Evolutionary conservation across 441 rosid species (phyloP).

Genomic region (Croton laevigatus): DNA sequence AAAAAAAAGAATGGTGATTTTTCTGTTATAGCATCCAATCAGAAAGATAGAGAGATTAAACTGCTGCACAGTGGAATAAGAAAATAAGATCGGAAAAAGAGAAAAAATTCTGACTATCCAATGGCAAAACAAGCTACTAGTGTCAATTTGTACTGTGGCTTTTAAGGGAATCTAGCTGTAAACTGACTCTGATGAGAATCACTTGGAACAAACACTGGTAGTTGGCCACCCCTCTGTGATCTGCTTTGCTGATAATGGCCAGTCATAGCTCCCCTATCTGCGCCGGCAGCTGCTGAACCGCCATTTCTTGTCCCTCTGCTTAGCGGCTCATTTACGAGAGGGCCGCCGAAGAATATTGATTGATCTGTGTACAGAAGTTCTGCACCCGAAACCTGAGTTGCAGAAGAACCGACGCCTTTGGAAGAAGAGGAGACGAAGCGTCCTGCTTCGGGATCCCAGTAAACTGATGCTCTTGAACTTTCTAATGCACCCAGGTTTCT

Average conservation of each 20-base stretch:
- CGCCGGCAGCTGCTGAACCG: slow-evolving; percentile 26
- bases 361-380: slow-evolving; percentile 59
- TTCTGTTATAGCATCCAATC: not conserved
- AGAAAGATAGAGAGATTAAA: not conserved
- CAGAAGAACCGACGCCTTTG: slow-evolving; percentile 25
- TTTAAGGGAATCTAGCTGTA: slow-evolving; percentile 45
- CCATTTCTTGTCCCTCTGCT: slow-evolving; percentile 38
- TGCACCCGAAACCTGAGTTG: slow-evolving; percentile 43
- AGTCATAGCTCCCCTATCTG: slow-evolving; percentile 38
- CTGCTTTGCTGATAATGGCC: slow-evolving; percentile 59
- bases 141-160: slow-evolving; percentile 7
- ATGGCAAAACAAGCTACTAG: slow-evolving; percentile 13
- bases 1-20: too few relatives aligned
- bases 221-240: slow-evolving; percentile 73
- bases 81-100: slow-evolving; percentile 10
- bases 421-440: slow-evolving; percentile 69
- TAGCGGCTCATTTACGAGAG: slow-evolving; percentile 46
- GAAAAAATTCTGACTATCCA: slow-evolving; percentile 18
- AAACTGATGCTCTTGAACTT: slow-evolving; percentile 51
- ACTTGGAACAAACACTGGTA: slow-evolving; percentile 82
- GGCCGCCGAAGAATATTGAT: slow-evolving; percentile 65
- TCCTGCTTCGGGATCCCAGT: slow-evolving; percentile 92
- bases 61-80: slow-evolving; percentile 15
- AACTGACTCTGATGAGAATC: slow-evolving; percentile 54
- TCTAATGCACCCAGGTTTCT: slow-evolving; percentile 31